Conservation (phyloP, 2,329 filamentous ascomycete species). For the Colletotrichum lini region DNA sequence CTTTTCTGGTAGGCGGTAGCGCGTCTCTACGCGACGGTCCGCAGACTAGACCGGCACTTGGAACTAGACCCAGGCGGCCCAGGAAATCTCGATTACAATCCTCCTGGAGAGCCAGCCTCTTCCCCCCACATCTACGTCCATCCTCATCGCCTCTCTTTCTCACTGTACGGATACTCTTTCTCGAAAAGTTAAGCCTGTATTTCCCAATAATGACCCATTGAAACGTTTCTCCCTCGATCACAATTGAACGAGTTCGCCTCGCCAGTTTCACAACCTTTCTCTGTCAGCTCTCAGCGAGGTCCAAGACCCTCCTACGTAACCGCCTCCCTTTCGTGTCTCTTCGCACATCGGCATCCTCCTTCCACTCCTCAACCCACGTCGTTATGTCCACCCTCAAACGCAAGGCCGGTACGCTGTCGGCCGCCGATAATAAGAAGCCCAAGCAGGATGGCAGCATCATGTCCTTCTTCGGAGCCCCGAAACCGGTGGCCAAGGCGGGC, state of each 20-base stretch:
- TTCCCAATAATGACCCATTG: constrained; percentile 10
- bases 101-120: constrained; percentile 16
- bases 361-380: constrained; percentile 1
- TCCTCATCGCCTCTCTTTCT: background rate
- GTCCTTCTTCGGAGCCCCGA: constrained; percentile 87
- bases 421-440: constrained; percentile 75
- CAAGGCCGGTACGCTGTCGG: constrained; percentile 67
- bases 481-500: constrained; percentile 54
- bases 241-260: constrained; percentile 20
- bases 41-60: constrained; percentile 29
- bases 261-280: background rate
- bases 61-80: constrained; percentile 17
- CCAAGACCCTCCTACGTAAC: constrained; percentile 22
- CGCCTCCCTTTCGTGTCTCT: background rate
- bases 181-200: background rate
- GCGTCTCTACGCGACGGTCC: constrained; percentile 38
- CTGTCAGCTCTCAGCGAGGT: constrained; percentile 11
- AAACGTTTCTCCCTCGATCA: constrained; percentile 7
- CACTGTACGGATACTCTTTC: background rate
- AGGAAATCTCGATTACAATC: constrained; percentile 32
- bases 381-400: constrained; percentile 75
- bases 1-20: constrained; percentile 2
- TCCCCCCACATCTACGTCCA: constrained; percentile 2
- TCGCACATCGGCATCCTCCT: background rate
- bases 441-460: constrained; percentile 86